phyloP scores from a whole-genome alignment of 805 yeast genomes.

The Debaryomyces castellii region DNA sequence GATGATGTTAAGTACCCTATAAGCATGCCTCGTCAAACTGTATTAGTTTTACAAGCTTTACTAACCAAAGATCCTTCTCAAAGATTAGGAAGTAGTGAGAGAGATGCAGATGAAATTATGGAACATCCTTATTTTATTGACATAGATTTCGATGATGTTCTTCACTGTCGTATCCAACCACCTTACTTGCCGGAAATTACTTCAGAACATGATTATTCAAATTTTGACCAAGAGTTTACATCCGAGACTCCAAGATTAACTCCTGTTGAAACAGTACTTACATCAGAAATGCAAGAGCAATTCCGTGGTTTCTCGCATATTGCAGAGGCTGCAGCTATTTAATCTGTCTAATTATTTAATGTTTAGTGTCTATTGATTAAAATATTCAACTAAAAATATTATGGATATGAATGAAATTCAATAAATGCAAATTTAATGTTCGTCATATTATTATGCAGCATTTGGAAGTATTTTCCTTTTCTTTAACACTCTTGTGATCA shows the following conservation, averaged over 20 bases:
- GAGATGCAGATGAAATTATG: constrained; percentile 93
- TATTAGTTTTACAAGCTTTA: constrained; percentile 86
- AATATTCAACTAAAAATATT: not conserved
- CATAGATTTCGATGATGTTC: constrained; percentile 85
- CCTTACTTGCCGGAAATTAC: constrained; percentile 88
- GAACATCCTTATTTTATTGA: constrained; percentile 91
- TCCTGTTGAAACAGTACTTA: constrained; percentile 85
- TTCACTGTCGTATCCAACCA: constrained; percentile 69
- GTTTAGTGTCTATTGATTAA: not conserved
- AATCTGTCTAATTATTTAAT: constrained; percentile 1
- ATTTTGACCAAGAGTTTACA: constrained; percentile 93
- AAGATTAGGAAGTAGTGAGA: constrained; percentile 83
- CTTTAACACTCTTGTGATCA: not conserved
- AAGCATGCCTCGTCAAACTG: constrained; percentile 96
- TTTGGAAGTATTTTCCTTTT: not conserved
- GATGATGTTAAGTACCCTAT: constrained; percentile 97
- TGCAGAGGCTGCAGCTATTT: constrained; percentile 54
- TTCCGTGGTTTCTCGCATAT: constrained; percentile 95
- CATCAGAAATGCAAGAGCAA: constrained; percentile 89
- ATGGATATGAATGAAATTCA: not conserved
- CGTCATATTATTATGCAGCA: not conserved
- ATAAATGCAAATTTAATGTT: not conserved
- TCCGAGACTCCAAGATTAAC: constrained; percentile 92
- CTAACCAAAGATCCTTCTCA: constrained; percentile 83
- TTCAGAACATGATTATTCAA: constrained; percentile 86